These are phyloP conservation scores for Metschnikowia gelsemii DNA, from an alignment of 805 yeast species.

Conservation along the genomic window DNA sequence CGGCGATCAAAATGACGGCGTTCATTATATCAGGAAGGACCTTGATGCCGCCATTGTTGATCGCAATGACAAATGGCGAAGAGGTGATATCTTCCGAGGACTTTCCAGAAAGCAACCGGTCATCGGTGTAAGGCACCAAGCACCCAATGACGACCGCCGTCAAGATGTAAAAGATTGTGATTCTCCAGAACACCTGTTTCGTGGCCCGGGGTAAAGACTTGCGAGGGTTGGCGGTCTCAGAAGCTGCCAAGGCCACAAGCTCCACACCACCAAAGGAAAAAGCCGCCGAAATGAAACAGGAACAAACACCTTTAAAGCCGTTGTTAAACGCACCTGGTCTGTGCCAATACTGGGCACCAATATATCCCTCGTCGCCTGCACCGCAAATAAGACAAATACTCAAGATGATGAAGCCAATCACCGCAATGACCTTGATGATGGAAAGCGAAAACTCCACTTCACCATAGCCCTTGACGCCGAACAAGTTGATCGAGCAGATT, in stretches of 20 bases:
- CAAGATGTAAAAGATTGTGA: slow-evolving; percentile 48
- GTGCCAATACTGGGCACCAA: slow-evolving; percentile 53
- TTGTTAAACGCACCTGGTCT: slow-evolving; percentile 55
- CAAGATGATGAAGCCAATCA: slow-evolving; percentile 27
- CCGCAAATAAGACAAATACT: slow-evolving; percentile 41
- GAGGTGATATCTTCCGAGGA: slow-evolving; percentile 19
- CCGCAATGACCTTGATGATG: slow-evolving; percentile 28
- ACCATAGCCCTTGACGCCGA: slow-evolving; percentile 36
- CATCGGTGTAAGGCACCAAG: slow-evolving; percentile 50
- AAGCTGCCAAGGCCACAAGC: slow-evolving; percentile 58
- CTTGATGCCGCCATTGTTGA: slow-evolving; percentile 27
- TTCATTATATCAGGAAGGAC: slow-evolving; percentile 30
- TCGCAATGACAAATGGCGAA: slow-evolving; percentile 33
- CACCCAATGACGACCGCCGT: slow-evolving; percentile 50
- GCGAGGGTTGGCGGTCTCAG: slow-evolving; percentile 55
- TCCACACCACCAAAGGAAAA: slow-evolving; percentile 65
- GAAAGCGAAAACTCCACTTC: slow-evolving; percentile 28
- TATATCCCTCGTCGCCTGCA: slow-evolving; percentile 45
- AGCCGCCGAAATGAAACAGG: slow-evolving; percentile 55
- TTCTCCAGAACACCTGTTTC: slow-evolving; percentile 56
- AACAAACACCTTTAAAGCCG: slow-evolving; percentile 55
- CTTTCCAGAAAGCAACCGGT: slow-evolving; percentile 23
- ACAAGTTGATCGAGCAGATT: slow-evolving; percentile 35
- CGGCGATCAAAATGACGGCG: slow-evolving; percentile 29
- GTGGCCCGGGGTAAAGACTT: slow-evolving; percentile 57